Base-by-base conservation (phyloP, 257 asterid species). In the Nemophila menziesii region DNA sequence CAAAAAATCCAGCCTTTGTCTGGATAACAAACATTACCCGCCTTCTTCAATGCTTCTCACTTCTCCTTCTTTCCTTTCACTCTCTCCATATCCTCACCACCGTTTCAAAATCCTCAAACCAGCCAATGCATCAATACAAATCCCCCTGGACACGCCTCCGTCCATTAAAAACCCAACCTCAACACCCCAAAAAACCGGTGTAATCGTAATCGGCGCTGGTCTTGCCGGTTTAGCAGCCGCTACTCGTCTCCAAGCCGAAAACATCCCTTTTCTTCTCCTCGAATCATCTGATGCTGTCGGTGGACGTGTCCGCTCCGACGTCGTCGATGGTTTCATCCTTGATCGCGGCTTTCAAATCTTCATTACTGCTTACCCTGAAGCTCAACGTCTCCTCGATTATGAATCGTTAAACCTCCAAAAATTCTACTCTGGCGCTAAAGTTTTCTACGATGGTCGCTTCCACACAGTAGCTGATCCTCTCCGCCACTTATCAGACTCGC, bases 331-430 rank as follows among this genome's bases (percentile, higher is more conserved):
- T 36, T 89, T 57, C 79, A 70, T 74, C 16, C 80, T 89, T 51
- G 98, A 89, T 52, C 94, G 98, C 39, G 98, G 98, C 7, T 89
- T 89, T 65, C 95, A 89, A 43, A 89, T 89, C 29, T 84, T 89
- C 76, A 89, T 84, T 60, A 80, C 98, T 8, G 94, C 82, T 11
- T 89, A 89, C 27, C 95, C 95, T 11, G 95, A 89, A 61, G 95
- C 93, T 8, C 70, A 36, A 26, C 70, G 51, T 37, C 63, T 89
- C 29, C 86, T 89, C 6, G 78, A 84, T 54, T 84, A 78, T 48
- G 55, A 69, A 9, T 63, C 84, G 12, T 75, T 89, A 2, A 20
- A 78, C 10, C 84, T 89, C 36, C 89, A 51, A 16, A 60, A 59
- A 11, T 80, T 89, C 53, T 84, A 89, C 76, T 70, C 95, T 11